Evolutionary conservation across 2,329 filamentous ascomycete species (phyloP), one percentile per base, ranked within the genome.

Genomic region (Cladophialophora bantiana): DNA sequence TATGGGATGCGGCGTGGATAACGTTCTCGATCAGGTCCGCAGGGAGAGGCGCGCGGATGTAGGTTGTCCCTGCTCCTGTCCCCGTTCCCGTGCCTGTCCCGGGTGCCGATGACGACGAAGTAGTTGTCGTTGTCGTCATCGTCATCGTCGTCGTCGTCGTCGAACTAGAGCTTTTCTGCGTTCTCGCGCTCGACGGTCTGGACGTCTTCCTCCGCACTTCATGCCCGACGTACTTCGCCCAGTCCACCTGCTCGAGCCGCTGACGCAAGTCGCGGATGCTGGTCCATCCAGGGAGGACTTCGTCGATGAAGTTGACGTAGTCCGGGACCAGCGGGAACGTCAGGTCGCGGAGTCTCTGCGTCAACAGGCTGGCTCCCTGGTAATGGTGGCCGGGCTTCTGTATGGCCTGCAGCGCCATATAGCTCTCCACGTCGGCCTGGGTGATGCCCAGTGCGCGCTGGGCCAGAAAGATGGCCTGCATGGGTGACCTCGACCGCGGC

Each of bases 191-290:
- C 3, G 48, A 26, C 38, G 50, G 26, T 12, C 31, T 9, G 7
- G 48, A 35, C 9, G 56, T 55, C 20, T 64, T 62, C 4, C 48
- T 52, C 42, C 59, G 55, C 15, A 72, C 64, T 38, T 71, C 62
- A 59, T 71, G 69, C 3, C 71, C 71, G 15, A 71, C 70, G 67
- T 71, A 69, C 36, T 65, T 56, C 12, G 66, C 60, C 71, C 71
- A 72, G 68, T 71, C 69, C 4, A 70, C 62, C 36, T 61, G 62
- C 31, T 72, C 69, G 15, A 72, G 67, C 10, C 63, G 62, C 45
- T 68, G 68, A 9, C 68, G 64, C 13, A 72, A 64, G 56, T 71
- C 69, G 55, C 68, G 67, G 26, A 70, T 62, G 60, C 68, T 69
- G 10, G 69, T 71, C 71, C 71, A 72, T 7, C 67, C 64, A 7